Conservation (phyloP, 1,284 basidiomycete species). For the Amylostereum chailletii region DNA sequence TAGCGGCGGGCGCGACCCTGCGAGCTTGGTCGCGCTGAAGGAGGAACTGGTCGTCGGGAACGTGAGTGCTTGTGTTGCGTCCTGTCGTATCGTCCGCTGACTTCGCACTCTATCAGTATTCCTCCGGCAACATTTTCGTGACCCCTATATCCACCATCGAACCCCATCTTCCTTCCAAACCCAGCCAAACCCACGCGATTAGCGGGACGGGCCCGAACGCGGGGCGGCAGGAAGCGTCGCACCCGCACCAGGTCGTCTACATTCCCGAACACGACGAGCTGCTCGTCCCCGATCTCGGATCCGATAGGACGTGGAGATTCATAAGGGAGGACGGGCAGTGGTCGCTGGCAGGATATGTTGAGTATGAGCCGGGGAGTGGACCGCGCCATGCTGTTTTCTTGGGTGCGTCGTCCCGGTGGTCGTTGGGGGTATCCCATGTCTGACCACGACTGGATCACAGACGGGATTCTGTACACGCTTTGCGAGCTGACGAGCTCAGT, state of each 20-base stretch:
- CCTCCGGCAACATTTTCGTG: slow-evolving; percentile 41
- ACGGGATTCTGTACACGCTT: slow-evolving; percentile 51
- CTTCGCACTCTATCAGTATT: slow-evolving; percentile 38
- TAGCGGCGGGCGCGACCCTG: slow-evolving; percentile 55
- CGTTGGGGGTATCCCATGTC: neutral
- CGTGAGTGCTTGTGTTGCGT: slow-evolving; percentile 34
- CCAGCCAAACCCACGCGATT: slow-evolving; percentile 14
- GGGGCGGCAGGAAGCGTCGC: slow-evolving; percentile 54
- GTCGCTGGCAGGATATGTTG: slow-evolving; percentile 33
- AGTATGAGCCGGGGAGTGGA: slow-evolving; percentile 45
- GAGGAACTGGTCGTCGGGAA: slow-evolving; percentile 55
- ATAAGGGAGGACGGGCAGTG: slow-evolving; percentile 32
- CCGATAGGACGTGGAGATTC: slow-evolving; percentile 55
- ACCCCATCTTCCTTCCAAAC: slow-evolving; percentile 30
- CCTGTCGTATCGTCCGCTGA: neutral
- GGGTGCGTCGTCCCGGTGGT: slow-evolving; percentile 29
- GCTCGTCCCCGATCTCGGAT: slow-evolving; percentile 63
- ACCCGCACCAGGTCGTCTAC: slow-evolving; percentile 59
- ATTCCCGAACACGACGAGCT: slow-evolving; percentile 40
- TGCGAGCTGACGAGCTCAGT: slow-evolving; percentile 55
- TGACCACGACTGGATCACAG: slow-evolving; percentile 22
- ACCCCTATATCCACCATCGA: slow-evolving; percentile 39
- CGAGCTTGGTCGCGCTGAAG: slow-evolving; percentile 40
- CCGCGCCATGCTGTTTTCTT: slow-evolving; percentile 59
- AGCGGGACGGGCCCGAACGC: slow-evolving; percentile 47